Evolutionary conservation across 306 rosid species (phyloP).

Genomic region (Begonia loranthoides): DNA sequence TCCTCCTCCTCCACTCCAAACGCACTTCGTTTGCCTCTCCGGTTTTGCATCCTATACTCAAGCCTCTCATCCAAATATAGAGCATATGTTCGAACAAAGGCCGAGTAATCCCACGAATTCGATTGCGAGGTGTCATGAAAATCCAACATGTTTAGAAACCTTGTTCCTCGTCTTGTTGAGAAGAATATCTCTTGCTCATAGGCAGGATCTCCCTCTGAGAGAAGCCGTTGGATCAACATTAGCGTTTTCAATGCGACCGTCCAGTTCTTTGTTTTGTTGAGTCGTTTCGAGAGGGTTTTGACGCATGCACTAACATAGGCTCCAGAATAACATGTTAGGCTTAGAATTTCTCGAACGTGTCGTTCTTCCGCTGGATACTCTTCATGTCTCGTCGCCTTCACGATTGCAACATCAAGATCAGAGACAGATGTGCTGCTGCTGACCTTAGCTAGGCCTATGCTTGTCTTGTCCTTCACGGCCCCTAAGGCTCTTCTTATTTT

Average conservation of each 20-base stretch:
- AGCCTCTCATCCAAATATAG: slow-evolving; percentile 75
- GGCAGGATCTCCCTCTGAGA: slow-evolving; percentile 82
- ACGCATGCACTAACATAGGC: slow-evolving; percentile 63
- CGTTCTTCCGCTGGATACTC: slow-evolving; percentile 76
- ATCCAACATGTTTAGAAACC: slow-evolving; percentile 86
- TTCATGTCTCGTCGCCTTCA: slow-evolving; percentile 75
- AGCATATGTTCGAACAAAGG: slow-evolving; percentile 68
- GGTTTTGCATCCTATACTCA: slow-evolving; percentile 78
- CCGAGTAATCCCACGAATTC: slow-evolving; percentile 65
- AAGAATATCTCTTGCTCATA: slow-evolving; percentile 89
- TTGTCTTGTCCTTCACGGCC: slow-evolving; percentile 86
- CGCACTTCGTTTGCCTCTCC: slow-evolving; percentile 44
- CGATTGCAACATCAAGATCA: slow-evolving; percentile 86
- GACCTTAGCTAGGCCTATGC: slow-evolving; percentile 83
- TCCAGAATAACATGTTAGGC: slow-evolving; percentile 75
- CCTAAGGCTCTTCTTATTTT: slow-evolving; percentile 73
- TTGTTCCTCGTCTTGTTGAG: slow-evolving; percentile 78
- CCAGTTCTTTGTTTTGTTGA: slow-evolving; percentile 78
- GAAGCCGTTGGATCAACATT: slow-evolving; percentile 49
- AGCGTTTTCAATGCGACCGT: slow-evolving; percentile 73
- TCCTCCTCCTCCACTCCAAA: slow-evolving; percentile 20
- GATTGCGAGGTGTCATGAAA: slow-evolving; percentile 43
- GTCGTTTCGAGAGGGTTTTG: slow-evolving; percentile 58
- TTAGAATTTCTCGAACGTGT: slow-evolving; percentile 60
- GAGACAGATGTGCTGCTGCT: slow-evolving; percentile 73